These are phyloP conservation scores for Euphorbia lathyris DNA, from an alignment of 345 rosid species.

Conservation along the genomic window DNA sequence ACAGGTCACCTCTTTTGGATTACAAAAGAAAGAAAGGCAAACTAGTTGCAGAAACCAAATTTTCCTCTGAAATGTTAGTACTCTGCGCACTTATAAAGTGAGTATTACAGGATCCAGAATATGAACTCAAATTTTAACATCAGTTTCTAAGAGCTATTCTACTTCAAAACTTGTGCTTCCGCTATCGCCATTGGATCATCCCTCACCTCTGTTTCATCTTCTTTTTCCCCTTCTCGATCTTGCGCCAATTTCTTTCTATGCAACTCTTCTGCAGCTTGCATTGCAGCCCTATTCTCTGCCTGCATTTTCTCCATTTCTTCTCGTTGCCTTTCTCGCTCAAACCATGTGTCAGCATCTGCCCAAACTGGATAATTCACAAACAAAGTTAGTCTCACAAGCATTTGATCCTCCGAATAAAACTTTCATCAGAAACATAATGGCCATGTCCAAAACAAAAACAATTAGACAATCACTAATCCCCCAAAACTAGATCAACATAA, in stretches of 20 bases:
- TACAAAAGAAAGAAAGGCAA: background rate
- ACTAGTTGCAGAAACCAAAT: background rate
- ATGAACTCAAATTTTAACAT: background rate
- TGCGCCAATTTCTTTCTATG: constrained; percentile 82
- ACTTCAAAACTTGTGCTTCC: constrained; percentile 58
- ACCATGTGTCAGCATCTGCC: constrained; percentile 99
- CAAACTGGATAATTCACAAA: constrained; percentile 54
- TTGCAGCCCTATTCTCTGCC: constrained; percentile 77
- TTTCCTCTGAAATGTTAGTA: background rate
- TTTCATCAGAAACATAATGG: background rate
- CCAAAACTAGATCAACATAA: background rate
- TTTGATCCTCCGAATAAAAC: background rate
- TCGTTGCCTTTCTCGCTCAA: constrained; percentile 88
- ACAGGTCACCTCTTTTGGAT: too few relatives aligned
- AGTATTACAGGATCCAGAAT: background rate
- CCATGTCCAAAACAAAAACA: background rate
- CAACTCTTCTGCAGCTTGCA: constrained; percentile 89
- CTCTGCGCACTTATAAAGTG: background rate
- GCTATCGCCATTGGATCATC: constrained; percentile 84
- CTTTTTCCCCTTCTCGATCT: constrained; percentile 87
- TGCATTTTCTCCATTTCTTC: constrained; percentile 77
- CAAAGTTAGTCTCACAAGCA: constrained; percentile 8
- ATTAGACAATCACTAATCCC: background rate
- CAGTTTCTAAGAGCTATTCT: constrained; percentile 23
- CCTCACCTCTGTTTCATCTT: constrained; percentile 58